Percentiles rank a stretch among this genome's conserved stretches.
phyloP scores from a whole-genome alignment of 1,284 basidiomycete species.

The Malassezia japonica region DNA sequence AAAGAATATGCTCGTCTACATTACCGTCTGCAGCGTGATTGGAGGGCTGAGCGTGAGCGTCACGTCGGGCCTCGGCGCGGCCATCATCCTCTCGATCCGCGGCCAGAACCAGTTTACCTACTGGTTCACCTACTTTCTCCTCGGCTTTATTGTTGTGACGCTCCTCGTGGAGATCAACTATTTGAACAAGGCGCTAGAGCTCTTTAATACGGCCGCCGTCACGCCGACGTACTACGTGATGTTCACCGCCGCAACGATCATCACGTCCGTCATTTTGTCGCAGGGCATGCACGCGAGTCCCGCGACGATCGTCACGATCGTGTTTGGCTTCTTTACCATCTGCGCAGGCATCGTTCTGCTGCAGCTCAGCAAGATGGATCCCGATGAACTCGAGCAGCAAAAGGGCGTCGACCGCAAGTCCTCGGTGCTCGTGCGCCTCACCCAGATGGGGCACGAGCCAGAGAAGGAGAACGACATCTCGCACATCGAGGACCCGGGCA shows the following conservation, averaged over 20 bases:
- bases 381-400: constrained; percentile 36
- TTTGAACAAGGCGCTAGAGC: constrained; percentile 86
- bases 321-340: constrained; percentile 76
- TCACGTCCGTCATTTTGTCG: constrained; percentile 61
- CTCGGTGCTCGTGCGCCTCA: constrained; percentile 39
- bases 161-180: constrained; percentile 84
- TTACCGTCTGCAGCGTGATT: constrained; percentile 70
- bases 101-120: constrained; percentile 74
- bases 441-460: constrained; percentile 25
- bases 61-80: constrained; percentile 81
- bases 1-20: constrained; percentile 87
- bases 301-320: constrained; percentile 61
- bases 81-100: constrained; percentile 74
- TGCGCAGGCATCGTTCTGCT: constrained; percentile 78
- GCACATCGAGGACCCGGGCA: constrained; percentile 42
- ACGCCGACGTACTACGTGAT: constrained; percentile 82
- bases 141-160: constrained; percentile 74
- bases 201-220: constrained; percentile 75
- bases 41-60: constrained; percentile 93
- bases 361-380: constrained; percentile 73
- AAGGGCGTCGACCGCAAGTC: constrained; percentile 38
- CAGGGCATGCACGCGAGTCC: constrained; percentile 72
- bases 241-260: constrained; percentile 65
- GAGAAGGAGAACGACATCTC: constrained; percentile 19
- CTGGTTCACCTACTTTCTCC: constrained; percentile 53